phyloP scores from a whole-genome alignment of 495 filamentous ascomycete species.

The Bryoglossum gracile region DNA sequence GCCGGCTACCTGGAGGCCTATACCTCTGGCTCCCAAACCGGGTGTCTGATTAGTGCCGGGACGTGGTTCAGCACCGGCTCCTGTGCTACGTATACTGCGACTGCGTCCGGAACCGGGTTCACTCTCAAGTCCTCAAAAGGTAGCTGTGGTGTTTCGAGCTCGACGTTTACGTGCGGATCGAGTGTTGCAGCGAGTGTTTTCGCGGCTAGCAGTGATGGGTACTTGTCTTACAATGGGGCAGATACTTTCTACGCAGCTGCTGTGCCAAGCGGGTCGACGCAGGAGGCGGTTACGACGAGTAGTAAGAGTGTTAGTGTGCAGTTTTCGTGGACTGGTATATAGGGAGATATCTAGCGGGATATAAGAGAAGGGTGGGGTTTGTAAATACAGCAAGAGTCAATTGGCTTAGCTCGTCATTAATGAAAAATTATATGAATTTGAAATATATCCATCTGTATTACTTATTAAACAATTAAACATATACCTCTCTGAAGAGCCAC shows the following conservation, averaged over 20 bases:
- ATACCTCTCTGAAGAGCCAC: conserved; percentile 22
- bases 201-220: conserved; percentile 38
- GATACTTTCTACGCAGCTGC: conserved; percentile 52
- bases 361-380: too few species aligned
- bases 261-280: conserved; percentile 44
- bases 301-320: conserved; percentile 24
- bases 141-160: conserved; percentile 42
- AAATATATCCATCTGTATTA: too few species aligned
- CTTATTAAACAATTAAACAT: too few species aligned
- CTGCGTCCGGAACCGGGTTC: conserved; percentile 47
- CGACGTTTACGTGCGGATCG: conserved; percentile 43
- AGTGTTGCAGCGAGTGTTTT: conserved; percentile 38
- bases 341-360: too few species aligned
- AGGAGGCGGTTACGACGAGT: conserved; percentile 31
- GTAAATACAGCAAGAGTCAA: too few species aligned
- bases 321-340: conserved; percentile 35
- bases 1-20: conserved; percentile 54
- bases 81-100: conserved; percentile 59
- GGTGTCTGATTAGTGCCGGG: conserved; percentile 63
- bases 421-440: too few species aligned
- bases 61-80: conserved; percentile 64
- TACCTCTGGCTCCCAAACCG: conserved; percentile 42
- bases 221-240: conserved; percentile 40
- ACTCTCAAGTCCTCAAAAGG: conserved; percentile 55
- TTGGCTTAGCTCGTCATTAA: too few species aligned